Base-by-base conservation (phyloP, 139 green algal species). In the Chlamydomonas applanata region DNA sequence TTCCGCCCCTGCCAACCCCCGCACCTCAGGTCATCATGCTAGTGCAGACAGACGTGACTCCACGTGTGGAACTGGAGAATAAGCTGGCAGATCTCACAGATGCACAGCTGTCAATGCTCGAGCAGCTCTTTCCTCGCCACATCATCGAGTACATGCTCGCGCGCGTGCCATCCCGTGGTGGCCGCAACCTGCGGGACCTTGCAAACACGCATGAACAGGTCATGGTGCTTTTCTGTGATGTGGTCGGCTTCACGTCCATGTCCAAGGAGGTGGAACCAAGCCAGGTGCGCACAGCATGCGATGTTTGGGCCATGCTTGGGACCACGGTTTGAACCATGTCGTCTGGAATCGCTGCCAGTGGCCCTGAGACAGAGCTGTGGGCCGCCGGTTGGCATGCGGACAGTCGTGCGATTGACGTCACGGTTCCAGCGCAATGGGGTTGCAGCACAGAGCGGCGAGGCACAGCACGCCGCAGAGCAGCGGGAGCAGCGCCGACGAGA, bases 121-220 rank as follows among this genome's bases (percentile, higher is more conserved):
- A 83, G 61, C 75, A 86, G 76, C 73, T 86, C 7, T 86, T 86
- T 63, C 81, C 81, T 1, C 76, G 81, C 27, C 81, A 86, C 64
- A 79, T 86, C 56, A 86, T 86, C 30, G 81, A 86, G 81, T 86
- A 83, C 81, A 86, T 86, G 81, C 73, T 86, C 2, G 71, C 69
- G 1, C 34, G 75, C 2, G 74, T 73, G 44, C 66, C 72, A 9
- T 68, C 60, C 30, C 75, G 74, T 61, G 67, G 73, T 45, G 74
- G 56, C 54, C 70, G 73, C 62, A 81, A 81, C 62, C 33, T 83
- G 62, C 67, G 69, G 30, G 73, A 82, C 73, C 73, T 86, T 0
- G 81, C 81, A 1, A 86, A 86, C 69, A 81, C 65, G 32, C 81
- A 86, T 29, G 81, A 86, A 1, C 57, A 82, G 60, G 75, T 81